These are phyloP conservation scores for Russula earlei DNA, from an alignment of 768 basidiomycete genomes.

Conservation along the genomic window DNA sequence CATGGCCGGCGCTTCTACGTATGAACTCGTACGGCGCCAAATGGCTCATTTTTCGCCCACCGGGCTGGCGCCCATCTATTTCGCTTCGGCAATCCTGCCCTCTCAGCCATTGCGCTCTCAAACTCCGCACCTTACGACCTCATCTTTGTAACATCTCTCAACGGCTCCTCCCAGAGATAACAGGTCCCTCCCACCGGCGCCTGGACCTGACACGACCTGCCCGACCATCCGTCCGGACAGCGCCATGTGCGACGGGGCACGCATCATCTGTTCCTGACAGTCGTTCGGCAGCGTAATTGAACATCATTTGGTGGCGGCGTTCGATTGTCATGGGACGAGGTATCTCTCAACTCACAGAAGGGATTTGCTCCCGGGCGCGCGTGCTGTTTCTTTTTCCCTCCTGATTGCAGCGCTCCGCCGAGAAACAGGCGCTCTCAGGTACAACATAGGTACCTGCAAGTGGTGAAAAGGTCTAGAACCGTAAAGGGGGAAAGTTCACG, in stretches of 20 bases:
- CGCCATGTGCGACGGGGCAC: not conserved
- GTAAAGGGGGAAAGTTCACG: conserved; percentile 4
- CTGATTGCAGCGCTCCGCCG: not conserved
- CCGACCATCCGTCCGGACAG: not conserved
- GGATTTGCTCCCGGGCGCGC: not conserved
- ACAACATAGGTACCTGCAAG: not conserved
- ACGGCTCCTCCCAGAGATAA: not conserved
- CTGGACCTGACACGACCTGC: not conserved
- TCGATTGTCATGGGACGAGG: not conserved
- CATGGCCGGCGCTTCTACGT: not conserved
- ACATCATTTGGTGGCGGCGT: not conserved
- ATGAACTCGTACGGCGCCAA: not conserved
- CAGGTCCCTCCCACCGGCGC: not conserved
- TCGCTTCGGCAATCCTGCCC: conserved; percentile 1
- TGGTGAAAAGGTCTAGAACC: not conserved
- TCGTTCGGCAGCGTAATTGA: not conserved
- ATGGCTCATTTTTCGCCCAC: not conserved
- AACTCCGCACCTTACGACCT: conserved; percentile 10
- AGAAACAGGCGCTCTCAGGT: not conserved
- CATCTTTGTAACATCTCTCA: not conserved
- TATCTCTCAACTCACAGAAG: not conserved
- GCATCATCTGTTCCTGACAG: not conserved
- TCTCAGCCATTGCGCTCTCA: conserved; percentile 3
- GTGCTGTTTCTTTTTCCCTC: not conserved
- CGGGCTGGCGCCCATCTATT: conserved; percentile 1